Conservation (phyloP, 257 asterid genomes). For the Ballota nigra region DNA sequence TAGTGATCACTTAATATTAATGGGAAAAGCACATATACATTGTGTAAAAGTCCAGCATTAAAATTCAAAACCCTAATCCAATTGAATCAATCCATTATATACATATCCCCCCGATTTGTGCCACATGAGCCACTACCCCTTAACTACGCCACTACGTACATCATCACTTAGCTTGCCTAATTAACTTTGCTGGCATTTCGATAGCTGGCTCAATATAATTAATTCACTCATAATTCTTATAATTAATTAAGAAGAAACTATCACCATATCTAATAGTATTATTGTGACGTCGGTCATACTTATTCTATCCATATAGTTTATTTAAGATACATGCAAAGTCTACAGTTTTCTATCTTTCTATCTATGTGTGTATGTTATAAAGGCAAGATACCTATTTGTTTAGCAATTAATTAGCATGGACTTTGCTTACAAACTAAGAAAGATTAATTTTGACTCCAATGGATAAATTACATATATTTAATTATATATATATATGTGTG, state of each 20-base stretch:
- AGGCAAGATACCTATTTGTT: too few species aligned
- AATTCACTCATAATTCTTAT: neutral
- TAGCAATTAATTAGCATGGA: too few species aligned
- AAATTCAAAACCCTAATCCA: slow-evolving; percentile 25
- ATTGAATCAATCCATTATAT: too few species aligned
- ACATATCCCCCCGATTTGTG: slow-evolving; percentile 26
- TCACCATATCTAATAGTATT: neutral
- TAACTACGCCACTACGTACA: slow-evolving; percentile 5
- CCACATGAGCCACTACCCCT: slow-evolving; percentile 22
- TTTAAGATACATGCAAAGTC: neutral
- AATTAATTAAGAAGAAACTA: neutral
- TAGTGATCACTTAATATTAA: slow-evolving; percentile 17
- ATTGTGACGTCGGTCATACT: neutral
- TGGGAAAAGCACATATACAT: slow-evolving; percentile 3
- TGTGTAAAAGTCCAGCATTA: slow-evolving; percentile 19
- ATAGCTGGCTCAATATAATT: neutral
- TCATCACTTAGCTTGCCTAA: slow-evolving; percentile 20
- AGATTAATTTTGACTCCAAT: too few species aligned
- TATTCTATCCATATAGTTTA: neutral
- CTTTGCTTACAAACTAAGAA: too few species aligned
- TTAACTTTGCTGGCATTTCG: neutral
- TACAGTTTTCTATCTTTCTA: too few species aligned
- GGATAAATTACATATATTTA: too few species aligned
- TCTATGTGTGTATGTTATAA: too few species aligned
- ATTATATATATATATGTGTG: too few species aligned